phyloP scores from a whole-genome alignment of 352 stramenopile genomes.

The Saprolegnia diclina region DNA sequence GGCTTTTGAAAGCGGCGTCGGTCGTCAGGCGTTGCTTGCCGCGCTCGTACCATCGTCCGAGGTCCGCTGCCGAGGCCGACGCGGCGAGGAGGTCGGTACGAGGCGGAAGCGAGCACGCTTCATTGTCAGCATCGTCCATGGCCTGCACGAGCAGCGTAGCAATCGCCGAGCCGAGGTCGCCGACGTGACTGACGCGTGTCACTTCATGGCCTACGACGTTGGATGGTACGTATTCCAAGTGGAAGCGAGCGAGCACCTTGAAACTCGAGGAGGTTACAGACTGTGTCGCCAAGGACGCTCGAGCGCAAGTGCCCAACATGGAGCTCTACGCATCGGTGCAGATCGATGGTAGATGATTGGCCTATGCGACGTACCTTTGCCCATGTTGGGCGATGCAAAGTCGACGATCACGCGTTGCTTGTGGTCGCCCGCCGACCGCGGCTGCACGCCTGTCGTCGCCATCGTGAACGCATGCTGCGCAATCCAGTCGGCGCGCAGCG shows the following conservation, averaged over 20 bases:
- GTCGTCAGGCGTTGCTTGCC: constrained; percentile 47
- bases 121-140: constrained; percentile 38
- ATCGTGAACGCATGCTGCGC: constrained; percentile 52
- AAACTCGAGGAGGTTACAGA: constrained; percentile 79
- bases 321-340: constrained; percentile 36
- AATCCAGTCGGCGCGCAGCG: constrained; percentile 63
- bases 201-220: constrained; percentile 44
- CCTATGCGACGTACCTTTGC: constrained; percentile 52
- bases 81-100: constrained; percentile 33
- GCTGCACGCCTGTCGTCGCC: constrained; percentile 45
- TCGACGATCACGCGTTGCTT: constrained; percentile 60
- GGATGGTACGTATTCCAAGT: not conserved
- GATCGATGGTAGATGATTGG: too few relatives aligned
- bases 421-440: constrained; percentile 25
- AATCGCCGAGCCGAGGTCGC: constrained; percentile 69
- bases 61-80: constrained; percentile 48
- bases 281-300: constrained; percentile 70
- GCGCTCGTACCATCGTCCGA: constrained; percentile 63
- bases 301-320: constrained; percentile 79
- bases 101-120: not conserved
- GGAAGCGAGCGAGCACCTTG: constrained; percentile 25
- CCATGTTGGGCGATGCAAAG: constrained; percentile 77
- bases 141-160: constrained; percentile 70
- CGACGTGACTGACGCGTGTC: constrained; percentile 65
- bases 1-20: constrained; percentile 49